Conservation (phyloP, 495 filamentous ascomycete species). For the Lasiosphaeriaceae sp. region DNA sequence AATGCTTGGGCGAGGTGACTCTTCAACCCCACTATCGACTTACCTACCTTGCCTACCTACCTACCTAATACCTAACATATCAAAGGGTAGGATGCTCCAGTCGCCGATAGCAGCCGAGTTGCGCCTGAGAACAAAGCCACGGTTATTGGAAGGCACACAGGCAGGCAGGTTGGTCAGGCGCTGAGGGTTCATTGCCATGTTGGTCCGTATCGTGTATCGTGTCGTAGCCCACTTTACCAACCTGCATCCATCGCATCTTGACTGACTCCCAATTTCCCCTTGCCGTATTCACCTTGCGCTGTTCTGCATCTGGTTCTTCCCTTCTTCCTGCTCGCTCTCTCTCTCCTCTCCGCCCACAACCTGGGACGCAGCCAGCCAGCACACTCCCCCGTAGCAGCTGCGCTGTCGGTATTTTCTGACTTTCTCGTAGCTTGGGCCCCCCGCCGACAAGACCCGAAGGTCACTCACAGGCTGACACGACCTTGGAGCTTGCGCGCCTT, state of each 20-base stretch:
- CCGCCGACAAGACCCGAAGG: not conserved
- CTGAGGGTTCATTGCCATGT: not conserved
- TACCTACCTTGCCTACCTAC: no score
- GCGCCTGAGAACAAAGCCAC: not conserved
- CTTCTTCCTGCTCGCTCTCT: no score
- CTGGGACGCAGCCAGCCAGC: no score
- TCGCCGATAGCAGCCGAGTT: slow-evolving; percentile 12
- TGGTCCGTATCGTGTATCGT: no score
- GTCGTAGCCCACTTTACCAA: no score
- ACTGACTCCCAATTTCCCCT: no score
- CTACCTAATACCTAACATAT: no score
- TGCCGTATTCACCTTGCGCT: no score
- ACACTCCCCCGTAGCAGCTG: no score
- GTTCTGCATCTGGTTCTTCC: no score
- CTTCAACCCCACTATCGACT: slow-evolving; percentile 16
- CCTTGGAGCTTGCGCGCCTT: not conserved
- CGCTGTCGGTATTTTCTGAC: not conserved
- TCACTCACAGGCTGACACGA: not conserved
- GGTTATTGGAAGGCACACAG: not conserved
- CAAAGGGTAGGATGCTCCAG: slow-evolving; percentile 3
- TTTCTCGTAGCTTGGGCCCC: not conserved
- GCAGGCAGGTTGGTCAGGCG: not conserved
- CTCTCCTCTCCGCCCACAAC: no score
- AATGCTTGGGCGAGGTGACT: not conserved
- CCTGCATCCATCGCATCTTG: no score